Base-by-base conservation (phyloP, 768 basidiomycete species). In the Phallus indusiatus region DNA sequence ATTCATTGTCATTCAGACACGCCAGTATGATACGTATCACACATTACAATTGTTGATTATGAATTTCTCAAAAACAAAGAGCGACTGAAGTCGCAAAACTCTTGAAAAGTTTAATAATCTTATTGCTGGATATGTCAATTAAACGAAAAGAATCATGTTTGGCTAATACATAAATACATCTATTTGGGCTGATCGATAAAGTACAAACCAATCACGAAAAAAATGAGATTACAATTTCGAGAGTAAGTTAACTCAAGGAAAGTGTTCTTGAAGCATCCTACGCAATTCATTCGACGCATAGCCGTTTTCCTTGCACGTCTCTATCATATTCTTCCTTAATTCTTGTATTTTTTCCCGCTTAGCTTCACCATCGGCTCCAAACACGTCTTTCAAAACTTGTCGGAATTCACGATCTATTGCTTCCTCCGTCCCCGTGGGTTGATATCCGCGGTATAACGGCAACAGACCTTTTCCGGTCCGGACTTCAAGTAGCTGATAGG, bases 1-100 rank as follows among this genome's bases (percentile, higher is more conserved):
- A 0, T 68, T 64, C 53, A 62, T 56, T 81, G 80, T 60, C 84
- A 85, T 65, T 84, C 82, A 0, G 83, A 85, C 58, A 84, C 81
- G 0, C 81, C 84, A 1, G 80, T 84, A 42, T 66, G 81, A 66
- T 48, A 42, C 55, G 46, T 57, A 62, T 34, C 57, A 55, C 54
- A 34, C 58, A 59, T 49, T 51, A 54, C 49, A 20, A 3, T 14
- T 49, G 53, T 24, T 36, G 34, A 34, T 63, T 9, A 36, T 53
- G 53, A 62, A 21, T 21, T 20, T 5, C 10, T 28, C 10, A 28
- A 22, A 21, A 21, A 1, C 54, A 83, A 80, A 81, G 76, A 18
- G 79, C 81, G 0, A 77, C 81, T 5, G 74, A 78, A 62, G 77
- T 80, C 33, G 80, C 81, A 7, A 63, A 69, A 48, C 69, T 76